Percentiles rank a stretch among this genome's conserved stretches.
Conservation (phyloP, 1,284 basidiomycete species). For the Earliella scabrosa region DNA sequence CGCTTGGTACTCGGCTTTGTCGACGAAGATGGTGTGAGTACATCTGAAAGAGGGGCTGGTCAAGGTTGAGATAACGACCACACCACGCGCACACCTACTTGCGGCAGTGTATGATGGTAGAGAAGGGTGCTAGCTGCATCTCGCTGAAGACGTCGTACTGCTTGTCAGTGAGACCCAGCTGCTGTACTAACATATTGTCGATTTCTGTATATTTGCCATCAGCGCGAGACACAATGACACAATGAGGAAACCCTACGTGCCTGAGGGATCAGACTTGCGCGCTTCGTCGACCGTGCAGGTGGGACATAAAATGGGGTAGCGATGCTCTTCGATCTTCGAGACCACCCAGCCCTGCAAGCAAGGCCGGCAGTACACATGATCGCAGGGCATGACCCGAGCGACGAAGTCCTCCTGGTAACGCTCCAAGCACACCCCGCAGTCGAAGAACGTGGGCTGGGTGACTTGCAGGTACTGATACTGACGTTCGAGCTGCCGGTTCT, state of each 20-base stretch:
- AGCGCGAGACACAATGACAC: background rate
- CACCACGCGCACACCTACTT: slow-evolving; percentile 36
- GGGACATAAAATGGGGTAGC: slow-evolving; percentile 67
- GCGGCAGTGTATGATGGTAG: slow-evolving; percentile 55
- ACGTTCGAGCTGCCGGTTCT: slow-evolving; percentile 43
- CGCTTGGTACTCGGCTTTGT: slow-evolving; percentile 50
- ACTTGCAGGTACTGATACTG: slow-evolving; percentile 41
- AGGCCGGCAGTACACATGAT: slow-evolving; percentile 58
- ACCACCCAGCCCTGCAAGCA: slow-evolving; percentile 53
- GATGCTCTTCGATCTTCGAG: slow-evolving; percentile 53
- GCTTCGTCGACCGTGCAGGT: slow-evolving; percentile 43
- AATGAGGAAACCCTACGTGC: slow-evolving; percentile 38
- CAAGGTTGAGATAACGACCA: no score
- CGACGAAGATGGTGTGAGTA: slow-evolving; percentile 49
- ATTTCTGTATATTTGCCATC: slow-evolving; percentile 39
- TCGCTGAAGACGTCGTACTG: slow-evolving; percentile 54
- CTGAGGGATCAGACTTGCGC: slow-evolving; percentile 36
- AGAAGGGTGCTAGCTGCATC: slow-evolving; percentile 56
- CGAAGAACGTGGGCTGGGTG: slow-evolving; percentile 42
- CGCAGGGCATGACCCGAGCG: slow-evolving; percentile 49
- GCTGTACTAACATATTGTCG: slow-evolving; percentile 44
- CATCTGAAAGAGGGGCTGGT: slow-evolving; percentile 40
- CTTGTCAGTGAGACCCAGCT: slow-evolving; percentile 53
- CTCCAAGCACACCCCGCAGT: slow-evolving; percentile 65
- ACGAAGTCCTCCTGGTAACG: slow-evolving; percentile 48